Percentiles rank a stretch among this genome's conserved stretches.
Conservation (phyloP, 257 asterid genomes). For the Nicotiana otophora region DNA sequence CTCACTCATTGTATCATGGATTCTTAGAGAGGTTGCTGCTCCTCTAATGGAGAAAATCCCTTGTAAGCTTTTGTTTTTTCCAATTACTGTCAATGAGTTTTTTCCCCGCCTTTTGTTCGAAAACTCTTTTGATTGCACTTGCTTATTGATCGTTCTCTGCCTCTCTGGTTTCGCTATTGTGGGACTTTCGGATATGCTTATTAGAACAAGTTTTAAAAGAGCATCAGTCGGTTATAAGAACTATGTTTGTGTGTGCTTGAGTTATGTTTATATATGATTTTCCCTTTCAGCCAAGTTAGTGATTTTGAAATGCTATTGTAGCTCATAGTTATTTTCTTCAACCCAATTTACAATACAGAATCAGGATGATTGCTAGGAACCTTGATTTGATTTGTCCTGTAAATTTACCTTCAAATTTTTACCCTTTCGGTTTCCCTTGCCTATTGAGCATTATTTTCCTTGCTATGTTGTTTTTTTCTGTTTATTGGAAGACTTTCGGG, state of each 20-base stretch:
- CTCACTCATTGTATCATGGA: slow-evolving; percentile 75
- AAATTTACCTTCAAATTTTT: neutral
- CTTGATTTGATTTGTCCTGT: neutral
- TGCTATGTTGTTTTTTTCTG: neutral
- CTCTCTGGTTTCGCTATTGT: neutral
- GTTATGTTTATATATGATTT: neutral
- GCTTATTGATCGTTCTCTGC: neutral
- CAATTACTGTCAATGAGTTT: neutral
- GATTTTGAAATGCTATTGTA: neutral
- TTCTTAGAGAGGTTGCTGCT: slow-evolving; percentile 83
- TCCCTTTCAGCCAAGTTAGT: neutral
- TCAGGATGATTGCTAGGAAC: neutral
- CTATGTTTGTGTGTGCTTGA: neutral
- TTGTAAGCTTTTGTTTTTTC: slow-evolving; percentile 27
- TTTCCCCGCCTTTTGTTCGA: too few species aligned
- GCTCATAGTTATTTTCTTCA: neutral
- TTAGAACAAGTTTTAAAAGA: neutral
- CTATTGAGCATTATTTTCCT: neutral
- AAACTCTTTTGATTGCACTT: too few species aligned
- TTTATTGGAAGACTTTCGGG: neutral
- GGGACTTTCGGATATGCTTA: neutral
- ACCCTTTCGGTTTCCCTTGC: neutral
- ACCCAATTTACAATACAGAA: neutral
- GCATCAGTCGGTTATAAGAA: neutral
- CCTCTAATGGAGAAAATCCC: slow-evolving; percentile 87